These are phyloP conservation scores for Persicaria tinctoria DNA, from an alignment of 148 eudicot genomes.

Conservation along the genomic window DNA sequence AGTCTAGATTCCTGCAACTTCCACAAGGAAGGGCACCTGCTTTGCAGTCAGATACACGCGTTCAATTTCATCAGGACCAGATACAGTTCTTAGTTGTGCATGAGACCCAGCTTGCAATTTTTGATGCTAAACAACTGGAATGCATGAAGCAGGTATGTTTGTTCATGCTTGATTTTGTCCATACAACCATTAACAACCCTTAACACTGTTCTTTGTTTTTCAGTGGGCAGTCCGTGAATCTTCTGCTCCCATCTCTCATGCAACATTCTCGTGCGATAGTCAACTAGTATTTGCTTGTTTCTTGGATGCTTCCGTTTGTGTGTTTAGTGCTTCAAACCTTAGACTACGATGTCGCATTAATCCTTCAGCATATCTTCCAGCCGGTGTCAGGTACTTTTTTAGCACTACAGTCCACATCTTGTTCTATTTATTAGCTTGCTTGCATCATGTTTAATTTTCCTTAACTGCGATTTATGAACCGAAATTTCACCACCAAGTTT, in stretches of 20 bases:
- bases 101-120: slow-evolving; percentile 85
- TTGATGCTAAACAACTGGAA: slow-evolving; percentile 72
- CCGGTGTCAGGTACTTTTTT: slow-evolving; percentile 43
- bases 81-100: slow-evolving; percentile 81
- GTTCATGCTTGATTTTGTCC: slow-evolving; percentile 2
- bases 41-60: slow-evolving; percentile 69
- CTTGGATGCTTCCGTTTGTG: slow-evolving; percentile 75
- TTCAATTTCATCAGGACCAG: slow-evolving; percentile 85
- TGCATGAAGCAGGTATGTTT: slow-evolving; percentile 61
- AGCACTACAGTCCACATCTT: background rate
- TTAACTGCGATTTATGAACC: no score
- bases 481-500: background rate
- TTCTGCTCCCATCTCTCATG: slow-evolving; percentile 75
- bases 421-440: background rate
- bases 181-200: background rate
- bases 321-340: slow-evolving; percentile 66
- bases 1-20: slow-evolving; percentile 48
- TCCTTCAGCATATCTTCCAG: slow-evolving; percentile 70
- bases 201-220: slow-evolving; percentile 14
- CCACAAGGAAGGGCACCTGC: slow-evolving; percentile 63
- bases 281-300: slow-evolving; percentile 71
- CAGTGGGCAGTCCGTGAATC: slow-evolving; percentile 78
- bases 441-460: background rate
- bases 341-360: slow-evolving; percentile 65
- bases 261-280: slow-evolving; percentile 89